Evolutionary conservation across 176 grass and related monocot species (phyloP).

Genomic region (Avena sativa): DNA sequence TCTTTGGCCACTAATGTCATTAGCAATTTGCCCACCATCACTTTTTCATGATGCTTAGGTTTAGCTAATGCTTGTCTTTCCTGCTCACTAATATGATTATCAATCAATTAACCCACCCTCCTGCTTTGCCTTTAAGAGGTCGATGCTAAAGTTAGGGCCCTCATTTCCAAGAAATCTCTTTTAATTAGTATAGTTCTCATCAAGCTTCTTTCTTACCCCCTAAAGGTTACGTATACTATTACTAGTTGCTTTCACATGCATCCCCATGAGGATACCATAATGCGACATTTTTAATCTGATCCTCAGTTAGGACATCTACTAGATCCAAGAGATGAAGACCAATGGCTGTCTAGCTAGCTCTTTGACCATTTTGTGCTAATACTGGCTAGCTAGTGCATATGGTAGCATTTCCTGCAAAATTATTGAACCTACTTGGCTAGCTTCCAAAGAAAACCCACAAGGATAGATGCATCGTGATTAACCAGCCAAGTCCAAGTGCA

Average conservation of each 20-base stretch:
- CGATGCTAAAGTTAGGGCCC: slow-evolving; percentile 47
- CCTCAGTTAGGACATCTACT: slow-evolving; percentile 30
- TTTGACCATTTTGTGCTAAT: slow-evolving; percentile 1
- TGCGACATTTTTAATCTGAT: slow-evolving; percentile 25
- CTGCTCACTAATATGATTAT: slow-evolving; percentile 5
- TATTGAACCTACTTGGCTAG: slow-evolving; percentile 22
- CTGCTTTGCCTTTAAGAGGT: slow-evolving; percentile 17
- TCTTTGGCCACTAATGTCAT: slow-evolving; percentile 18
- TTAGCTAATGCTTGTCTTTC: slow-evolving; percentile 32
- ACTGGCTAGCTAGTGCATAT: not conserved
- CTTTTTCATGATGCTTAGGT: slow-evolving; percentile 46
- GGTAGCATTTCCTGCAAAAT: slow-evolving; percentile 9
- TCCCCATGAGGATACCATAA: slow-evolving; percentile 39
- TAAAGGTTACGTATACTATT: slow-evolving; percentile 12
- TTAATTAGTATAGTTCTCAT: slow-evolving; percentile 36
- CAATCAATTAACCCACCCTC: not conserved
- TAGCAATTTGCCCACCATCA: not conserved
- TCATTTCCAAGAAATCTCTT: slow-evolving; percentile 37
- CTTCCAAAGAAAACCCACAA: slow-evolving; percentile 19
- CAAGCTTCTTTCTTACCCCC: slow-evolving; percentile 17
- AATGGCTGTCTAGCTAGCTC: not conserved
- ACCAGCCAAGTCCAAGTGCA: not conserved
- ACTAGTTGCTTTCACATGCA: slow-evolving; percentile 54
- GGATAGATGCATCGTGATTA: not conserved
- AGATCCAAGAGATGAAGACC: slow-evolving; percentile 24